phyloP scores from a whole-genome alignment of 345 rosid genomes.

The Lagerstroemia speciosa region DNA sequence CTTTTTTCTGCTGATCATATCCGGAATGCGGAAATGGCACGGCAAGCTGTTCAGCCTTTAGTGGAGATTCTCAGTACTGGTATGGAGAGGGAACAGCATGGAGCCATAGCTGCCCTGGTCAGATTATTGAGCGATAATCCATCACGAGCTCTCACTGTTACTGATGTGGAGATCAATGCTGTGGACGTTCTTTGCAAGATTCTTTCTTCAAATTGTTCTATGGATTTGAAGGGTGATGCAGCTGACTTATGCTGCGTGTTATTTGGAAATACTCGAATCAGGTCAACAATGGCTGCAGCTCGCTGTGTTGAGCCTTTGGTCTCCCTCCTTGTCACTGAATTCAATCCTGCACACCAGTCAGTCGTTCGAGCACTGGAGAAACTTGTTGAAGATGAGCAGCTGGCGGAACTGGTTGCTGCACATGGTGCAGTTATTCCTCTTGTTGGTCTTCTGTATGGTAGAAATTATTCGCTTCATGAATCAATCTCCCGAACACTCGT shows the following conservation, averaged over 20 bases:
- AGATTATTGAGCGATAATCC: constrained; percentile 94
- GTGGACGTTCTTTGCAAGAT: constrained; percentile 97
- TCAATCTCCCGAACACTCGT: constrained; percentile 91
- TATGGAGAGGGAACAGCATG: constrained; percentile 93
- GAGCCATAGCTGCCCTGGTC: constrained; percentile 94
- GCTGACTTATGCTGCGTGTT: constrained; percentile 96
- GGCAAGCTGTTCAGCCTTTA: constrained; percentile 97
- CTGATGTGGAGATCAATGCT: constrained; percentile 98
- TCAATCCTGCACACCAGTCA: constrained; percentile 88
- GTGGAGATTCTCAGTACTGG: constrained; percentile 97
- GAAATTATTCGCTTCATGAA: constrained; percentile 84
- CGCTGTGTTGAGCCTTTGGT: constrained; percentile 98
- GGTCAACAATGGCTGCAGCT: constrained; percentile 96
- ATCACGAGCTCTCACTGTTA: constrained; percentile 86
- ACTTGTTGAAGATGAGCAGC: constrained; percentile 95
- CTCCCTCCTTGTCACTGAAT: constrained; percentile 84
- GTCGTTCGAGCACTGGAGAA: constrained; percentile 92
- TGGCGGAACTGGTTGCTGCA: constrained; percentile 97
- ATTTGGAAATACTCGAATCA: constrained; percentile 81
- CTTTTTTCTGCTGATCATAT: constrained; percentile 95
- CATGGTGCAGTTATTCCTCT: constrained; percentile 99
- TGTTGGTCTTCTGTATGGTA: constrained; percentile 92
- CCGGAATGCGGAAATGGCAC: constrained; percentile 80
- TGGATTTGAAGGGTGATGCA: constrained; percentile 97
- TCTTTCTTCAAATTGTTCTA: constrained; percentile 81